These are phyloP conservation scores for Trichoderma atroviride DNA, from an alignment of 2,329 filamentous ascomycete genomes.

Conservation along the genomic window DNA sequence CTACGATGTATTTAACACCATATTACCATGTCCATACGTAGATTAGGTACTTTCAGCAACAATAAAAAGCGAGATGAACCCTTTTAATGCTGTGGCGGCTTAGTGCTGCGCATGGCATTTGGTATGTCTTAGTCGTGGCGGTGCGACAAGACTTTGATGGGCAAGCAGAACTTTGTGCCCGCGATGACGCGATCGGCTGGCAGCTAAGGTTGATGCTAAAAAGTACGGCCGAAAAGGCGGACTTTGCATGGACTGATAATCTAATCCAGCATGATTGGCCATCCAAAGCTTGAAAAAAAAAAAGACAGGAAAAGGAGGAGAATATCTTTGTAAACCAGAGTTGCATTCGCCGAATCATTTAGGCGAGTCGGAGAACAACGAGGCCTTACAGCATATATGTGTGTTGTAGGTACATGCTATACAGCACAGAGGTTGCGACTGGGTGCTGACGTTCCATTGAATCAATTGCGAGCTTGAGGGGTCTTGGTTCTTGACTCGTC, in stretches of 20 bases:
- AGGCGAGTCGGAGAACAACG: constrained; percentile 8
- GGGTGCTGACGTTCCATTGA: neutral
- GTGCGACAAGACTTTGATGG: neutral
- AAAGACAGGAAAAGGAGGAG: neutral
- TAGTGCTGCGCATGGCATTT: neutral
- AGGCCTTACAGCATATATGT: neutral
- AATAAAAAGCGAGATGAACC: neutral
- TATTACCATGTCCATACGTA: neutral
- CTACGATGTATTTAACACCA: neutral
- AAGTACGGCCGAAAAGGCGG: constrained; percentile 16
- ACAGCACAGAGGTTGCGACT: neutral
- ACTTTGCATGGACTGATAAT: neutral
- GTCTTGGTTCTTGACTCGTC: constrained; percentile 9
- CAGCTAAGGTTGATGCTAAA: neutral
- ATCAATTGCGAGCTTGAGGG: neutral
- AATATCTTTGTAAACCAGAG: neutral
- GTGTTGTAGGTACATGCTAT: neutral
- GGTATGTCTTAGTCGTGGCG: neutral
- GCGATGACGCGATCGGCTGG: constrained; percentile 17
- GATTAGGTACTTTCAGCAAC: neutral
- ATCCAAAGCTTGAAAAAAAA: neutral
- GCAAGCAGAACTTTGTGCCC: constrained; percentile 15
- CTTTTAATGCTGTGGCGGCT: neutral
- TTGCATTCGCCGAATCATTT: constrained; percentile 10
- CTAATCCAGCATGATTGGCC: neutral